Evolutionary conservation across 495 filamentous ascomycete species (phyloP).

Genomic region (Hypoxylon fragiforme): DNA sequence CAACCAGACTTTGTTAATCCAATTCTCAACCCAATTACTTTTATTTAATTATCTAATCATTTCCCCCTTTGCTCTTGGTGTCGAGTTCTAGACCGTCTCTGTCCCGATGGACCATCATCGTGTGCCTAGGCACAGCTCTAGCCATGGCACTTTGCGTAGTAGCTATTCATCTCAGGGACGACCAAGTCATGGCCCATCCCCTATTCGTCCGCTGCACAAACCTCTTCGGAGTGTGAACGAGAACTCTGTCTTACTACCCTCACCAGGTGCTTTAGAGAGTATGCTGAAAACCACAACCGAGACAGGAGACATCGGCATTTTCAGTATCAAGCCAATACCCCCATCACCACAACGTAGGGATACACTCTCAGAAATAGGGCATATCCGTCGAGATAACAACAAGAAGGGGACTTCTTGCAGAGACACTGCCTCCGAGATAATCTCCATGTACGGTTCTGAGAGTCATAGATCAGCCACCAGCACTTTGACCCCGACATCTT

Average conservation of each 20-base stretch:
- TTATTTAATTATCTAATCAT: conserved; percentile 36
- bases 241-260: conserved; percentile 42
- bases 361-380: conserved; percentile 27
- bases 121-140: conserved; percentile 43
- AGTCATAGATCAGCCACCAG: conserved; percentile 47
- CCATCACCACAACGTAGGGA: conserved; percentile 38
- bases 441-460: conserved; percentile 52
- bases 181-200: conserved; percentile 12
- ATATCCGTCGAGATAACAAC: conserved; percentile 35
- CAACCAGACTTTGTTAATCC: conserved; percentile 20
- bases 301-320: conserved; percentile 66
- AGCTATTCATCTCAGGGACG: conserved; percentile 38
- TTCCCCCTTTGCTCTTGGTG: background rate
- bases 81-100: background rate
- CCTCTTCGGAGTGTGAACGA: conserved; percentile 45
- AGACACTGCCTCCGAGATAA: conserved; percentile 49
- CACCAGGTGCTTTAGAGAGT: conserved; percentile 54
- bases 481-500: conserved; percentile 42
- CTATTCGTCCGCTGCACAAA: conserved; percentile 36
- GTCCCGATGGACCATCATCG: conserved; percentile 43
- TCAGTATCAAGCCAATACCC: conserved; percentile 57
- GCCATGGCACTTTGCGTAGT: conserved; percentile 46
- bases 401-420: conserved; percentile 46
- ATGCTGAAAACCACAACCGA: conserved; percentile 75
- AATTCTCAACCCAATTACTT: conserved; percentile 25